Conservation (phyloP, 495 filamentous ascomycete genomes). For the Penicillium antarcticum region DNA sequence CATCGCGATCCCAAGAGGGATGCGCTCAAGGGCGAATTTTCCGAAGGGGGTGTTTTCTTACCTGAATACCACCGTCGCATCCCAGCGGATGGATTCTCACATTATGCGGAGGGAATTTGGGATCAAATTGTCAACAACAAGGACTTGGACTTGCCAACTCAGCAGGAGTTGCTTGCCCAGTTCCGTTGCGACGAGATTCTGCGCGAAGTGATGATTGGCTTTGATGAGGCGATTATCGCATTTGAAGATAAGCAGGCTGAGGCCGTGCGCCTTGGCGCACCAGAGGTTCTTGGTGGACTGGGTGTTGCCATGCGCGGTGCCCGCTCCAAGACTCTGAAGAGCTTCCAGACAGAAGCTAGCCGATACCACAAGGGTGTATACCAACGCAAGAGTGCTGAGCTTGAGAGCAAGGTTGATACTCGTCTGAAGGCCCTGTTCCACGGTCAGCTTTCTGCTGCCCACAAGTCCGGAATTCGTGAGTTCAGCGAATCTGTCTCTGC, state of each 20-base stretch:
- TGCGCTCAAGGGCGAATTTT: constrained; percentile 58
- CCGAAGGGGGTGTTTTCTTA: constrained; percentile 78
- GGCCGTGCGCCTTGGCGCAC: constrained; percentile 64
- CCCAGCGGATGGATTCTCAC: constrained; percentile 89
- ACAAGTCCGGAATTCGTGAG: constrained; percentile 80
- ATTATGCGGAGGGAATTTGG: constrained; percentile 93
- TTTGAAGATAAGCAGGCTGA: constrained; percentile 84
- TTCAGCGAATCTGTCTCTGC: constrained; percentile 84
- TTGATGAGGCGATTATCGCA: constrained; percentile 77
- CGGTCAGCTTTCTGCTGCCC: constrained; percentile 78
- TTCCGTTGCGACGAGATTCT: constrained; percentile 97
- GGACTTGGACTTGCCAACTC: constrained; percentile 92
- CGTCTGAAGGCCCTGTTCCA: constrained; percentile 85
- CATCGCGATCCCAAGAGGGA: constrained; percentile 60
- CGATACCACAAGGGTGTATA: constrained; percentile 97
- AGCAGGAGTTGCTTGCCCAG: constrained; percentile 94
- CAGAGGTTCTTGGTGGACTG: constrained; percentile 69
- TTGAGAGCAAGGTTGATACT: constrained; percentile 80
- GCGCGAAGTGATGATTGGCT: constrained; percentile 76
- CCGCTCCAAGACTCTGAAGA: constrained; percentile 69
- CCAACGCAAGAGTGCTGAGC: constrained; percentile 74
- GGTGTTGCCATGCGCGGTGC: constrained; percentile 71
- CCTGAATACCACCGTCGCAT: constrained; percentile 95
- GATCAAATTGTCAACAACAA: constrained; percentile 99
- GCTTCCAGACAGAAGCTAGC: constrained; percentile 85